phyloP scores from a whole-genome alignment of 306 rosid species.

The Prunus campanulata region DNA sequence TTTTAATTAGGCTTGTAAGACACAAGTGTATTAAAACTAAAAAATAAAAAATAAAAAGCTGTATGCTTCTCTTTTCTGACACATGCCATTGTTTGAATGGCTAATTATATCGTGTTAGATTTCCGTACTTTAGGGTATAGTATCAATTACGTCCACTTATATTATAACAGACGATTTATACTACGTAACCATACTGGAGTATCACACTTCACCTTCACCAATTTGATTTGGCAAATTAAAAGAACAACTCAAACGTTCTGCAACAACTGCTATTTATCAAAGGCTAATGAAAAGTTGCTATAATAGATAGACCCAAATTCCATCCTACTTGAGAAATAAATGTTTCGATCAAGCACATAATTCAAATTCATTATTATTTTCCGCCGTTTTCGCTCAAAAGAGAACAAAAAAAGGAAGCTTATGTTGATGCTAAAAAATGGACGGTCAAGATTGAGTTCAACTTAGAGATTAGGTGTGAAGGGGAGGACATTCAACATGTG shows the following conservation, averaged over 20 bases:
- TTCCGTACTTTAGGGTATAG: too few relatives aligned
- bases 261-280: background rate
- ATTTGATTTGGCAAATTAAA: background rate
- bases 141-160: too few relatives aligned
- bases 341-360: too few relatives aligned
- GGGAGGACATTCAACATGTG: too few relatives aligned
- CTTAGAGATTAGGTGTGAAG: too few relatives aligned
- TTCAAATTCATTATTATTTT: constrained; percentile 34
- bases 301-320: too few relatives aligned
- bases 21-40: background rate
- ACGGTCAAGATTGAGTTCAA: too few relatives aligned
- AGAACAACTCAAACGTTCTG: background rate
- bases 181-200: too few relatives aligned
- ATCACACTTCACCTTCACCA: background rate
- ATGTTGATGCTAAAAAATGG: too few relatives aligned
- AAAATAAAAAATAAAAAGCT: background rate
- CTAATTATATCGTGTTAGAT: background rate
- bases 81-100: background rate
- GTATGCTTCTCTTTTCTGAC: background rate
- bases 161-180: too few relatives aligned
- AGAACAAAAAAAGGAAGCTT: background rate
- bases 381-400: constrained; percentile 30
- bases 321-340: too few relatives aligned
- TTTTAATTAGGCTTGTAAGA: background rate
- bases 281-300: background rate